Evolutionary conservation across 306 rosid genomes (phyloP).

Genomic region (Rosa lucieae): DNA sequence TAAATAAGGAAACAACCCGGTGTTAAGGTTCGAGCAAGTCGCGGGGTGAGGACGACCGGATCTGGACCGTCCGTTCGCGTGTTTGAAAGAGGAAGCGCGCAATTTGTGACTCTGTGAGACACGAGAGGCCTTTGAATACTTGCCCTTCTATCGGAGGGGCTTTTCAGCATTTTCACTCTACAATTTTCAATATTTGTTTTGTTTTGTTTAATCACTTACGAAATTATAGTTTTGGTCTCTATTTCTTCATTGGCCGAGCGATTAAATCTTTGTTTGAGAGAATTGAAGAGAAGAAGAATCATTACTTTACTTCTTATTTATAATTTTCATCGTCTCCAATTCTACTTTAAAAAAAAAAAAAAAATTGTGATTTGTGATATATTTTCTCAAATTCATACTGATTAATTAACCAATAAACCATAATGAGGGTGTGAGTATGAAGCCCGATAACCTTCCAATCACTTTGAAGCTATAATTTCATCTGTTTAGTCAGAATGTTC

Average conservation of each 20-base stretch:
- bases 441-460: too few relatives aligned
- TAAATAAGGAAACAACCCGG: conserved; percentile 35
- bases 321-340: too few relatives aligned
- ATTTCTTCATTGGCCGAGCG: neutral
- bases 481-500: too few relatives aligned
- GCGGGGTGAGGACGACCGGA: conserved; percentile 47
- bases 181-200: neutral
- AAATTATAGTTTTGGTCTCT: neutral
- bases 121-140: neutral
- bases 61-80: conserved; percentile 55
- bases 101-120: conserved; percentile 39
- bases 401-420: too few relatives aligned
- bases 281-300: too few relatives aligned
- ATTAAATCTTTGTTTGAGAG: too few relatives aligned
- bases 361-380: too few relatives aligned
- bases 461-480: too few relatives aligned
- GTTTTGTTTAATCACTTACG: neutral
- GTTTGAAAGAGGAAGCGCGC: conserved; percentile 55
- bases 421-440: too few relatives aligned
- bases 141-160: conserved; percentile 4
- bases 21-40: conserved; percentile 51
- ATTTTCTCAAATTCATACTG: too few relatives aligned
- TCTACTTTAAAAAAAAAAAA: too few relatives aligned
- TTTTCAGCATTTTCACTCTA: neutral
- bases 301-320: too few relatives aligned